Conservation (phyloP, 345 rosid species). For the Eucalyptus marginata region DNA sequence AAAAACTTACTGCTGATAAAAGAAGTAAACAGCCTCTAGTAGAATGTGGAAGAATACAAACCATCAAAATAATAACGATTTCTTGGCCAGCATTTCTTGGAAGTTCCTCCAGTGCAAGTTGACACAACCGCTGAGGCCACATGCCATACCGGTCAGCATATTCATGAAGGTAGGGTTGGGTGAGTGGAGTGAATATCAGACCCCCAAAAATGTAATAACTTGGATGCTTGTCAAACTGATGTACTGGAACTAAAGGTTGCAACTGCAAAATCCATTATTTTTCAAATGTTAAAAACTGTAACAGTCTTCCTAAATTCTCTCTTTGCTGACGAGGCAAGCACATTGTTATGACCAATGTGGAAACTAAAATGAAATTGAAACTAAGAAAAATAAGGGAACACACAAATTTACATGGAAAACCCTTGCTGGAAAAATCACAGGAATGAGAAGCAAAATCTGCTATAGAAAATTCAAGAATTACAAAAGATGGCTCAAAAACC, state of each 20-base stretch:
- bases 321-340: background rate
- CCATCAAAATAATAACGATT: constrained; percentile 75
- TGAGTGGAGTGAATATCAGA: constrained; percentile 65
- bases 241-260: constrained; percentile 79
- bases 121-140: constrained; percentile 59
- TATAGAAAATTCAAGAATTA: background rate
- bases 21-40: background rate
- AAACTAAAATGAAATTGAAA: background rate
- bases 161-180: constrained; percentile 75
- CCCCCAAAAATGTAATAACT: constrained; percentile 94
- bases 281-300: background rate
- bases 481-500: too few relatives aligned
- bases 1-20: background rate
- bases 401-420: background rate
- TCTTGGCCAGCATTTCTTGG: constrained; percentile 64
- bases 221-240: constrained; percentile 69
- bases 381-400: background rate
- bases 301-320: background rate
- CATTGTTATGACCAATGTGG: background rate
- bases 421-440: background rate
- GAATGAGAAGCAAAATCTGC: background rate
- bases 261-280: constrained; percentile 24
- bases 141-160: constrained; percentile 10
- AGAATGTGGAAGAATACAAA: background rate
- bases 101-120: constrained; percentile 52